phyloP scores from a whole-genome alignment of 1,284 basidiomycete species.

The Irpex rosettiformis region DNA sequence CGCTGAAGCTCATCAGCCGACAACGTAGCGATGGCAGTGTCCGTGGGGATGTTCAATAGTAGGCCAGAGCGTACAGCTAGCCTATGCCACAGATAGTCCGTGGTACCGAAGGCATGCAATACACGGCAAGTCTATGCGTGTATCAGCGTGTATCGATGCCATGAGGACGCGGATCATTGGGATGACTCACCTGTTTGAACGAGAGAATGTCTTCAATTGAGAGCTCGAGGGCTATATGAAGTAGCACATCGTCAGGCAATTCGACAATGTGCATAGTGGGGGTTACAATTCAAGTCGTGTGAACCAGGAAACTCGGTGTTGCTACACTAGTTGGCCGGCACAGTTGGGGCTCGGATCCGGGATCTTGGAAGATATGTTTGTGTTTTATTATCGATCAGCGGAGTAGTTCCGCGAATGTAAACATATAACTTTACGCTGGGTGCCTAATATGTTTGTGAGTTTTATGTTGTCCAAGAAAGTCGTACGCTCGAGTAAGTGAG shows the following conservation, averaged over 20 bases:
- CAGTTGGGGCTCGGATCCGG: background rate
- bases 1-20: conserved; percentile 32
- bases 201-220: conserved; percentile 39
- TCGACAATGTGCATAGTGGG: conserved; percentile 15
- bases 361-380: background rate
- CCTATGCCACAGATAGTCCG: conserved; percentile 51
- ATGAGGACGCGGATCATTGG: background rate
- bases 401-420: background rate
- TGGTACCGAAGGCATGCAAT: conserved; percentile 42
- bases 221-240: conserved; percentile 31
- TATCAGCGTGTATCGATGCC: conserved; percentile 40
- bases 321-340: background rate
- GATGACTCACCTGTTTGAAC: conserved; percentile 43
- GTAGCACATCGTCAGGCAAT: conserved; percentile 39
- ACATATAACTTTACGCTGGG: background rate
- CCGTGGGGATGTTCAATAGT: conserved; percentile 33
- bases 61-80: conserved; percentile 29
- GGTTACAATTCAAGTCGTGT: conserved; percentile 3
- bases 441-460: background rate
- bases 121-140: conserved; percentile 14
- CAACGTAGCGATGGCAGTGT: conserved; percentile 24
- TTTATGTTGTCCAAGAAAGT: background rate
- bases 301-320: background rate
- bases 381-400: background rate
- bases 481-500: conserved; percentile 1